Percentiles rank a stretch among this genome's conserved stretches.
These are phyloP conservation scores for Cutaneotrichosporon daszewskae DNA, from an alignment of 1,284 basidiomycete genomes.

Conservation along the genomic window DNA sequence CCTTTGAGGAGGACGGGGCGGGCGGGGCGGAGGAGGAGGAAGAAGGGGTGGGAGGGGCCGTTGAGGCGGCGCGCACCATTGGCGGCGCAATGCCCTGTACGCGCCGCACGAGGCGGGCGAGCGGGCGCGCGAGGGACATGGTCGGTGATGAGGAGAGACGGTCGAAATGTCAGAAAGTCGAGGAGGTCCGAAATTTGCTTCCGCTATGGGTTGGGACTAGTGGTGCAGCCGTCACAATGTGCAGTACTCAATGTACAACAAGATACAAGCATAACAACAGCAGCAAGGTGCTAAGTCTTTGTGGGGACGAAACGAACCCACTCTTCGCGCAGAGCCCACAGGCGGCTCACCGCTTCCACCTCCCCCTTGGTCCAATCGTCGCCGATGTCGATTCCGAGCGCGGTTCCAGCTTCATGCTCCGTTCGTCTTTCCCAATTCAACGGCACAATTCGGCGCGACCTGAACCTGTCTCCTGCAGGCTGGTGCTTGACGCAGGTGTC, in stretches of 20 bases:
- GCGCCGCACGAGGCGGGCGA: not conserved
- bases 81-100: too few relatives aligned
- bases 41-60: constrained; percentile 6
- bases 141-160: not conserved
- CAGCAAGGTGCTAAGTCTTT: too few relatives aligned
- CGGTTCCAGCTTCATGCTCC: not conserved
- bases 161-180: constrained; percentile 1
- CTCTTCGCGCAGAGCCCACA: constrained; percentile 18
- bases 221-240: too few relatives aligned
- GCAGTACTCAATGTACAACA: too few relatives aligned
- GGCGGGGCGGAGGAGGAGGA: constrained; percentile 10
- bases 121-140: constrained; percentile 12
- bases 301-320: constrained; percentile 23
- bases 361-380: constrained; percentile 23
- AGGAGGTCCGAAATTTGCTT: constrained; percentile 4
- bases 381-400: constrained; percentile 1
- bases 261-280: too few relatives aligned
- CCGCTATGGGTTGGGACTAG: too few relatives aligned
- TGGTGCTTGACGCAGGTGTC: constrained; percentile 8
- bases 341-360: constrained; percentile 21
- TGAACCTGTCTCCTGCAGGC: constrained; percentile 4
- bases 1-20: not conserved
- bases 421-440: constrained; percentile 2
- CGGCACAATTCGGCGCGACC: constrained; percentile 14
- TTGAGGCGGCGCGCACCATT: not conserved